These are phyloP conservation scores for Acorus calamus DNA, from an alignment of 106 monocot species.

Conservation along the genomic window DNA sequence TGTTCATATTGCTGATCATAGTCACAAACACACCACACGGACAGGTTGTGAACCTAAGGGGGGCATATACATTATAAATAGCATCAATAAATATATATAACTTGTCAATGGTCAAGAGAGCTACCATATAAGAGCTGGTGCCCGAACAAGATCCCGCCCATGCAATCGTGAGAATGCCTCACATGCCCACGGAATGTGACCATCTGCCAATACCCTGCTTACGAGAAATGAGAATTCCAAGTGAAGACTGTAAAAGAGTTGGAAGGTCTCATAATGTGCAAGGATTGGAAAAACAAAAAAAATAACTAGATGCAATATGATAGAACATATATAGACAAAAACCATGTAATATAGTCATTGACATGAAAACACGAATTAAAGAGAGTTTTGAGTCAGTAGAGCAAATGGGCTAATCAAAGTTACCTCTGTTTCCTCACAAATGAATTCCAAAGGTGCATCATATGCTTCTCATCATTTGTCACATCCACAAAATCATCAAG, in stretches of 20 bases:
- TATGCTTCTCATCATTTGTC: constrained; percentile 97
- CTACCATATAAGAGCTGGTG: constrained; percentile 78
- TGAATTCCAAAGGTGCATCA: constrained; percentile 99
- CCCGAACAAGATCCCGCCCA: constrained; percentile 50
- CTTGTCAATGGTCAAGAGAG: neutral
- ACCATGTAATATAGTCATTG: too few relatives aligned
- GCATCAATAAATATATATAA: too few relatives aligned
- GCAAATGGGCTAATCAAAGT: neutral
- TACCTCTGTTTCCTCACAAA: constrained; percentile 96
- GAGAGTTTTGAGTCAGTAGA: too few relatives aligned
- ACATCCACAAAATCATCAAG: constrained; percentile 99
- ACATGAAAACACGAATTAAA: too few relatives aligned
- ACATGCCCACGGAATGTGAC: constrained; percentile 96
- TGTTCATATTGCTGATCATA: too few relatives aligned
- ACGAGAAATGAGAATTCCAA: neutral
- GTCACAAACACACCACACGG: too few relatives aligned
- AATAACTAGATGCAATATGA: too few relatives aligned
- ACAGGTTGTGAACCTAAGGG: too few relatives aligned
- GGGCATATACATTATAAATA: too few relatives aligned
- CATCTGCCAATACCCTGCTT: constrained; percentile 92
- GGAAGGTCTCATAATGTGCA: neutral
- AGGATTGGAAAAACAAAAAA: neutral
- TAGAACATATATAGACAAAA: too few relatives aligned
- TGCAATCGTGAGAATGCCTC: constrained; percentile 85
- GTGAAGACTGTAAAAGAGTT: neutral